Base-by-base conservation (phyloP, 306 rosid species). In the Dryas alaskensis region DNA sequence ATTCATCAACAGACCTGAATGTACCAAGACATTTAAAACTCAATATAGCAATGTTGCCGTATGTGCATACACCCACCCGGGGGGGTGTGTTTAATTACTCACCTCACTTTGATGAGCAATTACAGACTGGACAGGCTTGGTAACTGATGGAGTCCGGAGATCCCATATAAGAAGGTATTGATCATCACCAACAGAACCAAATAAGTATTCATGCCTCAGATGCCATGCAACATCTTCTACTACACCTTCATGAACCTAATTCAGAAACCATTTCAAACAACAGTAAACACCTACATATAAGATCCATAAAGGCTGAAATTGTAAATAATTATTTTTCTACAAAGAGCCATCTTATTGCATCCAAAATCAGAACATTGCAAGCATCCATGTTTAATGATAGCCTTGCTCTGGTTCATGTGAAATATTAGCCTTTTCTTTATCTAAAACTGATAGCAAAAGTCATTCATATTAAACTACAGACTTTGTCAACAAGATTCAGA, bases 171-270 rank as follows among this genome's bases (percentile, higher is more conserved):
- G 92, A 78, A 95, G 76, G 81, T 87, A 87, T 65, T 88, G 98
- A 85, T 95, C 99, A 81, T 95, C 99, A 12, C 99, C 99, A 78
- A 95, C 99, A 62, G 99, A 92, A 67, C 99, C 99, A 85, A 95
- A 95, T 75, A 92, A 81, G 81, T 95, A 88, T 71, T 95, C 99
- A 79, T 95, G 99, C 88, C 99, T 90, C 88, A 92, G 82, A 95
- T 95, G 98, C 99, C 99, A 95, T 43, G 99, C 93, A 10, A 95
- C 98, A 31, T 95, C 99, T 79, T 92, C 99, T 31, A 95, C 99
- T 60, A 95, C 99, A 78, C 99, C 98, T 79, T 90, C 99, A 75
- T 95, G 99, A 52, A 90, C 89, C 99, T 92, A 39, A 73, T 45
- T 12, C 13, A 76, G 31, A 13, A 76, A 74, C 40, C 25, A 8